Evolutionary conservation across 371 early-diverging fungal genomes (phyloP).

Genomic region (Mucor plumbeus): DNA sequence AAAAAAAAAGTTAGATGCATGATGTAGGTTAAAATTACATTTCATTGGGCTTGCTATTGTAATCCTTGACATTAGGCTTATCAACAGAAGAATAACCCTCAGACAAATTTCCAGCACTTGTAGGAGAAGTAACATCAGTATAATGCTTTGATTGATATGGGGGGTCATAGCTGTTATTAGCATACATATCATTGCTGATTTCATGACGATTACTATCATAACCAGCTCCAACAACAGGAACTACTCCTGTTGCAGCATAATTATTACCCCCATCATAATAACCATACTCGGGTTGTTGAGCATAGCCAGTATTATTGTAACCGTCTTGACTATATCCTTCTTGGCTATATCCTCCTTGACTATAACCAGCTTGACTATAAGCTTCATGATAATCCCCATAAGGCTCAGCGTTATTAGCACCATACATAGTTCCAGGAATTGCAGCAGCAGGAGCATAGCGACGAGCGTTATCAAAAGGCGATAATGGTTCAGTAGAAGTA

Average conservation of each 20-base stretch:
- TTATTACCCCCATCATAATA: conserved; percentile 16
- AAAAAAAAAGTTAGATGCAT: too few species aligned
- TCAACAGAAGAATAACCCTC: conserved; percentile 8
- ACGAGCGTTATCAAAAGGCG: conserved; percentile 31
- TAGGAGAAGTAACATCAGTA: conserved; percentile 15
- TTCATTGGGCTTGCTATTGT: conserved; percentile 24
- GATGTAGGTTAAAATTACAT: conserved; percentile 12
- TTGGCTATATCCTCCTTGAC: conserved; percentile 20
- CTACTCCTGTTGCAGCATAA: not conserved
- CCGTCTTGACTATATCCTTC: conserved; percentile 8
- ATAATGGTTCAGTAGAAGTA: conserved; percentile 18
- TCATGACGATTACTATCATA: conserved; percentile 27
- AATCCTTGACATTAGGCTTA: conserved; percentile 27
- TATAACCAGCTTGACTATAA: conserved; percentile 28
- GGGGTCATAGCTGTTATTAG: conserved; percentile 1
- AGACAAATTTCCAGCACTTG: conserved; percentile 23
- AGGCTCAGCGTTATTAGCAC: conserved; percentile 5
- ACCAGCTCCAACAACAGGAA: conserved; percentile 13
- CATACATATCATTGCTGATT: not conserved
- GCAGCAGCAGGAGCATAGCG: conserved; percentile 22
- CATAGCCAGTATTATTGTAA: conserved; percentile 3
- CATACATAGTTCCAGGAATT: not conserved
- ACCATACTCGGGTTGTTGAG: conserved; percentile 21
- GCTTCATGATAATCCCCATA: conserved; percentile 24
- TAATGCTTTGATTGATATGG: conserved; percentile 9